phyloP scores from a whole-genome alignment of 169 alveolate genomes.

The Neospora caninum region DNA sequence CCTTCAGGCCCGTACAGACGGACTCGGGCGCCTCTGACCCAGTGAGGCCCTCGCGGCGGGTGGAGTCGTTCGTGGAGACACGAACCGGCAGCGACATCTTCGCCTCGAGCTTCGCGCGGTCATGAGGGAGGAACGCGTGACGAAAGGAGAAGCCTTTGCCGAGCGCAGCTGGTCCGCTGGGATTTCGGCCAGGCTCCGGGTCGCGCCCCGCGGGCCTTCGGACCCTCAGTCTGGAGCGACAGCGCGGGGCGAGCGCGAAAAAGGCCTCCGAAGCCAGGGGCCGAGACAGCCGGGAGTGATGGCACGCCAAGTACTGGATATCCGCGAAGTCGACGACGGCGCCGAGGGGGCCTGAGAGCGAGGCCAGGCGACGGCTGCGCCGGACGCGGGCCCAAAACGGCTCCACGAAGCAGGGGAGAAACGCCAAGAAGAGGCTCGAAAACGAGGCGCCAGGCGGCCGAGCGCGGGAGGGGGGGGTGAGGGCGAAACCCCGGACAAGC shows the following conservation, averaged over 20 bases:
- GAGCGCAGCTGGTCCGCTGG: neutral
- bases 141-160: neutral
- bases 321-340: neutral
- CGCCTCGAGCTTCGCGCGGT: too few relatives aligned
- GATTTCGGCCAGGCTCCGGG: neutral
- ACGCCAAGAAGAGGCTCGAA: neutral
- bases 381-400: neutral
- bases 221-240: neutral
- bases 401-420: neutral
- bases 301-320: neutral
- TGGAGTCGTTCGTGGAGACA: too few relatives aligned
- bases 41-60: too few relatives aligned
- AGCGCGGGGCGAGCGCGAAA: neutral
- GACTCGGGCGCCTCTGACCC: too few relatives aligned
- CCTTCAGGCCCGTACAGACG: too few relatives aligned
- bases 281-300: slow-evolving; percentile 8
- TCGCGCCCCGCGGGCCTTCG: neutral
- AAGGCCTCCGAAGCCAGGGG: neutral
- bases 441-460: neutral
- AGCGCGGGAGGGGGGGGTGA: neutral
- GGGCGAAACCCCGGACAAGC: neutral
- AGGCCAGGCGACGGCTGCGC: neutral
- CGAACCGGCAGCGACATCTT: too few relatives aligned
- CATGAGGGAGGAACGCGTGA: too few relatives aligned
- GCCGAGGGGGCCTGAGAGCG: neutral